A percentile compares a stretch with the other conserved stretches of the same genome.
These are phyloP conservation scores for Penicillium sp. DNA, from an alignment of 2,329 filamentous ascomycete species.

Conservation along the genomic window DNA sequence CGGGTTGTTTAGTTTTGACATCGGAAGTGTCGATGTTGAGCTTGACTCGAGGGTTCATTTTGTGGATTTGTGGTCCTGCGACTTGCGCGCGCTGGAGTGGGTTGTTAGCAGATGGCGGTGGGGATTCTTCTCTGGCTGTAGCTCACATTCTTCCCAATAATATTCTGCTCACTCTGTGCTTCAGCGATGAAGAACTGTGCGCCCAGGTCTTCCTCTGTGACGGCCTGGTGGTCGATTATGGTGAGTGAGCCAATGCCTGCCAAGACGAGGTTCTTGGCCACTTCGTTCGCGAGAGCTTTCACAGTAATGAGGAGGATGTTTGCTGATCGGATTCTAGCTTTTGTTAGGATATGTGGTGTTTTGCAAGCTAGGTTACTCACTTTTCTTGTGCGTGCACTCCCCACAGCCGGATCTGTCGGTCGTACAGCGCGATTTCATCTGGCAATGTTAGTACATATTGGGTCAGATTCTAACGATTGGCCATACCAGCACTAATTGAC, in stretches of 20 bases:
- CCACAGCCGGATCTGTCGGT: slow-evolving; percentile 96
- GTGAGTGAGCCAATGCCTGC: slow-evolving; percentile 90
- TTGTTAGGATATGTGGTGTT: not conserved
- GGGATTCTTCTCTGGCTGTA: not conserved
- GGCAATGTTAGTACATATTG: slow-evolving; percentile 3
- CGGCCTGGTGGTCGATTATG: slow-evolving; percentile 72
- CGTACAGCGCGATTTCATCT: slow-evolving; percentile 97
- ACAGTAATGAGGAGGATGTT: slow-evolving; percentile 87
- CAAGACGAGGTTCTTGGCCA: slow-evolving; percentile 95
- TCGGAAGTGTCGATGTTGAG: slow-evolving; percentile 68
- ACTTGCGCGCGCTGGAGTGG: slow-evolving; percentile 67
- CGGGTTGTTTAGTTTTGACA: slow-evolving; percentile 64
- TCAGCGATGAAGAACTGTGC: slow-evolving; percentile 80
- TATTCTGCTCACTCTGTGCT: slow-evolving; percentile 43
- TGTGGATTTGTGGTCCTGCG: slow-evolving; percentile 71
- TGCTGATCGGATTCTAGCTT: slow-evolving; percentile 73
- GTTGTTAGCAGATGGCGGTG: slow-evolving; percentile 5
- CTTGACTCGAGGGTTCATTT: slow-evolving; percentile 84
- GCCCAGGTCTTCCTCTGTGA: slow-evolving; percentile 77
- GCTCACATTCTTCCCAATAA: slow-evolving; percentile 64
- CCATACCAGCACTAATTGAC: slow-evolving; percentile 36
- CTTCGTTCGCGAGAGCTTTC: slow-evolving; percentile 84
- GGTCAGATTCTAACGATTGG: not conserved
- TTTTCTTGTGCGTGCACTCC: slow-evolving; percentile 89
- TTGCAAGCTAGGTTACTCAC: slow-evolving; percentile 35